Percentiles rank a stretch among this genome's conserved stretches.
phyloP scores from a whole-genome alignment of 768 basidiomycete genomes.

The Ramaria sp. region DNA sequence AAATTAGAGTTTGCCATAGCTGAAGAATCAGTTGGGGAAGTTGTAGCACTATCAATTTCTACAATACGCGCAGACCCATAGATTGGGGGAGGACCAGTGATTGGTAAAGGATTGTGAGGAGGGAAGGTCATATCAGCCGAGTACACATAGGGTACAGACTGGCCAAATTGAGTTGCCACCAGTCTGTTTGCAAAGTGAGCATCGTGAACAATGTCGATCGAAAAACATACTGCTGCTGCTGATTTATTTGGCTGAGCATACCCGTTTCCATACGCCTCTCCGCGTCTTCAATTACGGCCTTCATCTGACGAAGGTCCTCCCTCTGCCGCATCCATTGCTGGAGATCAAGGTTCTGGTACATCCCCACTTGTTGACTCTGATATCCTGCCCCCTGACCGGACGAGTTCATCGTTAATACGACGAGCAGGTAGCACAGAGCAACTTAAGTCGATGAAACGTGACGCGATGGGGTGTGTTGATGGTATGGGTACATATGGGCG shows the following conservation, averaged over 20 bases:
- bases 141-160: too few relatives aligned
- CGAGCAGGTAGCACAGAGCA: neutral
- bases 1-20: neutral
- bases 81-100: neutral
- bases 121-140: neutral
- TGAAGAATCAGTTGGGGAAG: neutral
- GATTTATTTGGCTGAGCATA: neutral
- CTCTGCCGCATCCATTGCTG: neutral
- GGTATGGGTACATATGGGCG: neutral
- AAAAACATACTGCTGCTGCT: neutral
- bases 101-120: neutral
- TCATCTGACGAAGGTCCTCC: neutral
- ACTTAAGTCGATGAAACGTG: too few relatives aligned
- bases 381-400: neutral
- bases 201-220: neutral
- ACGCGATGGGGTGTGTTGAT: neutral
- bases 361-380: neutral
- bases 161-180: neutral
- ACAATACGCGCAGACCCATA: neutral
- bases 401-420: neutral
- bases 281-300: neutral
- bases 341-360: neutral
- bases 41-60: neutral
- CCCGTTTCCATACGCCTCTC: neutral
- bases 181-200: neutral